Evolutionary conservation across 225 moss, liverwort and hornwort species (phyloP), one percentile per base, ranked within the genome.

Genomic region (Anthoceros angustus): DNA sequence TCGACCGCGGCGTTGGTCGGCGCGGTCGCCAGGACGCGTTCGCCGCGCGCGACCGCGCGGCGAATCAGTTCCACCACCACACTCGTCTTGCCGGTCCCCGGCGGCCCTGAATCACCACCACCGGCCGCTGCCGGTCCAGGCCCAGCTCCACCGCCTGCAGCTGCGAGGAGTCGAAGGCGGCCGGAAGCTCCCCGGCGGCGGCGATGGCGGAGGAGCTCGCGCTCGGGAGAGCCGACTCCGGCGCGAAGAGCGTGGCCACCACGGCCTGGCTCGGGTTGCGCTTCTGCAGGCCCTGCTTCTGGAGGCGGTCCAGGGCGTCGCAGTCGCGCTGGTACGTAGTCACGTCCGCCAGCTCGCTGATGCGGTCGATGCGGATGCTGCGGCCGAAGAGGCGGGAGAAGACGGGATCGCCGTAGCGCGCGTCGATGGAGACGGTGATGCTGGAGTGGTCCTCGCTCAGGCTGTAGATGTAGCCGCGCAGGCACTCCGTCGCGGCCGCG

Each of bases 241-340:
- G 77, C 21, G 88, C 88, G 70, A 95, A 95, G 64, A 91, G 78
- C 10, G 82, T 80, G 21, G 88, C 82, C 26, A 88, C 91, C 39
- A 91, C 66, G 25, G 83, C 65, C 25, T 77, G 42, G 43, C 86
- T 85, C 25, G 84, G 76, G 42, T 82, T 83, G 68, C 79, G 83
- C 71, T 78, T 88, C 25, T 85, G 77, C 46, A 91, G 66, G 15
- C 94, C 94, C 43, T 74, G 70, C 86, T 87, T 90, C 67, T 81
- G 88, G 62, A 95, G 94, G 66, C 83, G 84, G 69, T 86, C 91
- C 11, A 95, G 75, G n/a, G 94, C 94, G 73, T 85, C 88, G 72
- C 94, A 95, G 74, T 95, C 88, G 61, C 94, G 94, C 91, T 95
- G 91, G 63, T 86, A 95, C 18, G 94, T 95, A 8, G 91, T 95